Conservation (phyloP, 2,329 filamentous ascomycete species). For the Sporothrix pseudoabietina region DNA sequence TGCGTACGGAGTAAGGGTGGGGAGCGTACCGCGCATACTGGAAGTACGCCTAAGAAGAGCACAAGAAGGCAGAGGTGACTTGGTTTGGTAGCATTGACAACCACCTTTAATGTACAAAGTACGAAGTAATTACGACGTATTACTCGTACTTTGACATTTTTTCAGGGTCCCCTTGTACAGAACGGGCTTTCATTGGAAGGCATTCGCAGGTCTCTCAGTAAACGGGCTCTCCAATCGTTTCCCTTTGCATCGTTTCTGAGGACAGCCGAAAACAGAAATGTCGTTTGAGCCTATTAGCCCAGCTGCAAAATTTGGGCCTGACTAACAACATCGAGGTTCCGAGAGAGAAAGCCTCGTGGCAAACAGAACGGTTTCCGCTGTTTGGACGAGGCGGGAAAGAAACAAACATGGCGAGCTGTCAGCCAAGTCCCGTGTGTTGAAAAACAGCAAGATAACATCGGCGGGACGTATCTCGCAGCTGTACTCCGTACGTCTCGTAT, state of each 20-base stretch:
- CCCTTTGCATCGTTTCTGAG: not conserved
- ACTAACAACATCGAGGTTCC: constrained; percentile 4
- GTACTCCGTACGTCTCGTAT: not conserved
- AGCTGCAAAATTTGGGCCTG: not conserved
- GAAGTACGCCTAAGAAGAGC: too few relatives aligned
- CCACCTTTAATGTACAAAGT: not conserved
- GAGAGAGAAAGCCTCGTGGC: not conserved
- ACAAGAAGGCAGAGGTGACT: not conserved
- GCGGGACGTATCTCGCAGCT: not conserved
- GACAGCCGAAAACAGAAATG: too few relatives aligned
- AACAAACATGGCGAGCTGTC: not conserved
- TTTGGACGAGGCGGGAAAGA: not conserved
- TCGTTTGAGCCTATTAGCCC: not conserved
- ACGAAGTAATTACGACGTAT: too few relatives aligned
- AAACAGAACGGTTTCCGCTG: not conserved
- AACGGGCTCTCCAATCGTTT: not conserved
- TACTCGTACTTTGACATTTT: not conserved
- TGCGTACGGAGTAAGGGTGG: not conserved
- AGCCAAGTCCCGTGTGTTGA: not conserved
- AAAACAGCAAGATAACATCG: not conserved
- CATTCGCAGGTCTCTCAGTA: not conserved
- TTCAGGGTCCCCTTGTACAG: constrained; percentile 8
- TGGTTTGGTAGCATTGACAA: not conserved
- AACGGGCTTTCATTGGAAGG: not conserved
- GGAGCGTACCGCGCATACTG: not conserved